These are phyloP conservation scores for Xylariaceae sp. DNA, from an alignment of 2,329 filamentous ascomycete species.

Conservation along the genomic window DNA sequence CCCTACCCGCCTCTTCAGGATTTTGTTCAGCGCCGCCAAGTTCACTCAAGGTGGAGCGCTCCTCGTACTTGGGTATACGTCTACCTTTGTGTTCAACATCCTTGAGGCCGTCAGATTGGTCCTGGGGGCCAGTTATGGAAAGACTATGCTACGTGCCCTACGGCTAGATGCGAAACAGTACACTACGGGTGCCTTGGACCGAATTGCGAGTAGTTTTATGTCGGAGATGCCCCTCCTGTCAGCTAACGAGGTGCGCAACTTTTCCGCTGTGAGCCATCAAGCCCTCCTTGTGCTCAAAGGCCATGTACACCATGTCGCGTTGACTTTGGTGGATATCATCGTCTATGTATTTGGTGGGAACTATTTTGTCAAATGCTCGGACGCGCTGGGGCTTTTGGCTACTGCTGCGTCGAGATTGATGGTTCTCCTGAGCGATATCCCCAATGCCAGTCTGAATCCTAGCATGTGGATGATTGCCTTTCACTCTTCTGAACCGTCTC, in stretches of 20 bases:
- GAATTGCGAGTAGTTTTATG: slow-evolving; percentile 46
- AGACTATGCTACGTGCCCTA: slow-evolving; percentile 21
- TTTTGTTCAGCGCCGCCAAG: slow-evolving; percentile 69
- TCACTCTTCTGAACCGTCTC: slow-evolving; percentile 36
- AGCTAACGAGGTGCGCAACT: slow-evolving; percentile 62
- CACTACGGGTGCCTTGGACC: slow-evolving; percentile 28
- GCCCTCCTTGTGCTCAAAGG: slow-evolving; percentile 58
- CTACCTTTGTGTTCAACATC: slow-evolving; percentile 38
- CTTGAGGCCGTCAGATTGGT: slow-evolving; percentile 35
- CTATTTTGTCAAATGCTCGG: slow-evolving; percentile 32
- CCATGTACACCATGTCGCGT: slow-evolving; percentile 40
- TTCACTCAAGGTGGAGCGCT: slow-evolving; percentile 70
- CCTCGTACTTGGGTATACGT: slow-evolving; percentile 54
- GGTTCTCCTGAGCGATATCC: slow-evolving; percentile 30
- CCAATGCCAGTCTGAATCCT: slow-evolving; percentile 39
- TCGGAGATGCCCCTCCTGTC: slow-evolving; percentile 48
- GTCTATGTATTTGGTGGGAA: slow-evolving; percentile 43
- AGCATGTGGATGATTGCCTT: slow-evolving; percentile 55
- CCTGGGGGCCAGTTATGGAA: slow-evolving; percentile 30
- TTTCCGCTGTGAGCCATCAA: slow-evolving; percentile 70
- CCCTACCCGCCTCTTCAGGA: slow-evolving; percentile 67
- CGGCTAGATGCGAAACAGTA: slow-evolving; percentile 24
- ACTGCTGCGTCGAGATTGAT: slow-evolving; percentile 21
- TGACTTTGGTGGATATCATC: slow-evolving; percentile 35
- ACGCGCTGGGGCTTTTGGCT: slow-evolving; percentile 21